Conservation (phyloP, 768 basidiomycete species). For the Gloeostereum incarnatum region DNA sequence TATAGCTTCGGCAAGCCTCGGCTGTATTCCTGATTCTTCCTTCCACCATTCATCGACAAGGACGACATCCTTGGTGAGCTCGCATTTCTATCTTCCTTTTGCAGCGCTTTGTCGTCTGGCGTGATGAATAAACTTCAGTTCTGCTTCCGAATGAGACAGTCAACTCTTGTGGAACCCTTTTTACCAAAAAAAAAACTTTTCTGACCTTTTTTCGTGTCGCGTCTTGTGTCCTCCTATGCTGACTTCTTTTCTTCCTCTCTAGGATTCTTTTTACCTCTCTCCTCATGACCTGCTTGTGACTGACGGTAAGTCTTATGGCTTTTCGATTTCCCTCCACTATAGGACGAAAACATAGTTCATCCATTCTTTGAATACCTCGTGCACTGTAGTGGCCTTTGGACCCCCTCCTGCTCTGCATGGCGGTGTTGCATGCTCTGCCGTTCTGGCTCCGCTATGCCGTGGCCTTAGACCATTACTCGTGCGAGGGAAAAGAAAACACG, state of each 20-base stretch:
- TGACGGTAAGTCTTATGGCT: background rate
- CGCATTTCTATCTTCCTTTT: constrained; percentile 3
- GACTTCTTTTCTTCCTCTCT: background rate
- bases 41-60: too few relatives aligned
- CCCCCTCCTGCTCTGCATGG: constrained; percentile 24
- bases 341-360: constrained; percentile 75
- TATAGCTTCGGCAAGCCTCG: constrained; percentile 4
- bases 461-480: constrained; percentile 19
- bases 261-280: constrained; percentile 3
- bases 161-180: constrained; percentile 67
- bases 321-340: background rate
- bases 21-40: constrained; percentile 6
- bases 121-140: constrained; percentile 59
- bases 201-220: constrained; percentile 27
- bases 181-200: constrained; percentile 38
- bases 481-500: constrained; percentile 48
- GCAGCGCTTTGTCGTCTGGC: constrained; percentile 7
- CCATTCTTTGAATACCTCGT: constrained; percentile 68
- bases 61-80: constrained; percentile 20
- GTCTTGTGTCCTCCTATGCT: background rate
- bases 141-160: constrained; percentile 76
- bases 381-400: constrained; percentile 19
- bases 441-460: constrained; percentile 39
- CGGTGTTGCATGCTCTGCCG: constrained; percentile 30
- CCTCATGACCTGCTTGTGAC: constrained; percentile 1